A percentile compares a stretch with the other conserved stretches of the same genome.
phyloP scores from a whole-genome alignment of 1,139 yeast genomes.

The Lodderomyces elongisporus region DNA sequence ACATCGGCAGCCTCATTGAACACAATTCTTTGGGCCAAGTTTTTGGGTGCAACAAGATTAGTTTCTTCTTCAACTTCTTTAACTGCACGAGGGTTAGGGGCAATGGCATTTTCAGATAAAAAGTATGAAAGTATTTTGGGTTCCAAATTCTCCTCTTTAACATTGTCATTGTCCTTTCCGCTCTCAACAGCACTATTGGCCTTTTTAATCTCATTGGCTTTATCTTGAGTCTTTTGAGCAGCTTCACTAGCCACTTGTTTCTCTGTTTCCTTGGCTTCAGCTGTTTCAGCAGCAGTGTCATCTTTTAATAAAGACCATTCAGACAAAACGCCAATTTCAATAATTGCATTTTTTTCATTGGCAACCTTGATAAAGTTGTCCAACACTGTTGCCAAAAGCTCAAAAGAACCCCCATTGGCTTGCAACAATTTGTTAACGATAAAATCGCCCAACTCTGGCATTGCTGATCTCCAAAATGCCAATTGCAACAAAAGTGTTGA shows the following conservation, averaged over 20 bases:
- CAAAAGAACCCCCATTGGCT: constrained; percentile 79
- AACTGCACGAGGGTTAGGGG: constrained; percentile 47
- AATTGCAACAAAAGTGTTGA: constrained; percentile 70
- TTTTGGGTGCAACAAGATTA: constrained; percentile 41
- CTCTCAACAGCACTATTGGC: too few relatives aligned
- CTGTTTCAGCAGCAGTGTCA: constrained; percentile 16
- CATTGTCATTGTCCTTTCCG: too few relatives aligned
- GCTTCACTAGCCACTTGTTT: constrained; percentile 18
- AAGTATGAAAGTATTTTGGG: constrained; percentile 41
- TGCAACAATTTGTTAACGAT: constrained; percentile 76
- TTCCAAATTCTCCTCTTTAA: too few relatives aligned
- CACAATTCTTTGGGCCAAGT: constrained; percentile 64
- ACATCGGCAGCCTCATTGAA: constrained; percentile 77
- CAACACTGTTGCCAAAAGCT: constrained; percentile 76
- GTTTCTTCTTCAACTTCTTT: constrained; percentile 30
- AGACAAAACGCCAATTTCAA: constrained; percentile 38
- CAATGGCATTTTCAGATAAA: constrained; percentile 57
- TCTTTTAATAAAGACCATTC: constrained; percentile 37
- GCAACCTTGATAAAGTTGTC: constrained; percentile 59
- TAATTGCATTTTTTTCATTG: constrained; percentile 44
- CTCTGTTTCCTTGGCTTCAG: constrained; percentile 14
- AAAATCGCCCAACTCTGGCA: constrained; percentile 59
- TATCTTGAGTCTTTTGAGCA: constrained; percentile 7
- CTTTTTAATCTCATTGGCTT: neutral
- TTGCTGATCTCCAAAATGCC: constrained; percentile 72